A percentile compares a stretch with the other conserved stretches of the same genome.
Conservation (phyloP, 768 basidiomycete genomes). For the Tylopilus cervinicoccineus region DNA sequence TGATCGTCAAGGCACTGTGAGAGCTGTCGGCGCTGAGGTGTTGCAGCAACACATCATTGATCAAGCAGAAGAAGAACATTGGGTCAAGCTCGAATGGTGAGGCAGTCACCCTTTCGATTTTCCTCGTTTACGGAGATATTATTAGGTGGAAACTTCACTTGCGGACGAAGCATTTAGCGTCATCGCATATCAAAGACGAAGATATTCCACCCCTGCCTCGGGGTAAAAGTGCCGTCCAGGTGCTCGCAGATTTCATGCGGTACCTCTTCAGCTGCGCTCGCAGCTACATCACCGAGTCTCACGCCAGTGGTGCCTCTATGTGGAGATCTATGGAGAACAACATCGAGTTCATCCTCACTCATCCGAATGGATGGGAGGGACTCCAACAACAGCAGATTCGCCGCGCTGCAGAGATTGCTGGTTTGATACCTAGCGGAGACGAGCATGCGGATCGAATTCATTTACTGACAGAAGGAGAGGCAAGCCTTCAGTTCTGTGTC, state of each 20-base stretch:
- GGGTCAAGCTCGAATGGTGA: slow-evolving; percentile 6
- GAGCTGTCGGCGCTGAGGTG: slow-evolving; percentile 41
- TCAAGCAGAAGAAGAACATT: slow-evolving; percentile 2
- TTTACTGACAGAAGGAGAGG: slow-evolving; percentile 25
- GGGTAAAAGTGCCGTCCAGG: slow-evolving; percentile 16
- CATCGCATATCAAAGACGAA: slow-evolving; percentile 20
- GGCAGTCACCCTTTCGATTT: not conserved
- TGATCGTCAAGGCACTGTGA: slow-evolving; percentile 35
- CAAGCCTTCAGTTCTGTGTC: slow-evolving; percentile 37
- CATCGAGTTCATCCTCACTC: slow-evolving; percentile 6
- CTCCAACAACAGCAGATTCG: slow-evolving; percentile 7
- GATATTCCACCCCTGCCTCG: slow-evolving; percentile 23
- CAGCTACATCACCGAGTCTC: slow-evolving; percentile 20
- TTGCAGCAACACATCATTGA: slow-evolving; percentile 1
- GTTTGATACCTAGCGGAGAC: slow-evolving; percentile 6
- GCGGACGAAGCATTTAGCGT: slow-evolving; percentile 23
- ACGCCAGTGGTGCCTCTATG: slow-evolving; percentile 23
- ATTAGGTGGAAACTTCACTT: slow-evolving; percentile 28
- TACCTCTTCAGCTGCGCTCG: slow-evolving; percentile 24
- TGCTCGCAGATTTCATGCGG: slow-evolving; percentile 25
- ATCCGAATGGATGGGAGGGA: slow-evolving; percentile 10
- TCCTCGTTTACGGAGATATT: not conserved
- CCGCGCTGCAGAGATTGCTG: not conserved
- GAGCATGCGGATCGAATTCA: slow-evolving; percentile 17
- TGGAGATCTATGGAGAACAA: slow-evolving; percentile 4